Conservation (phyloP, 148 eudicot species). For the Rhododendron molle region DNA sequence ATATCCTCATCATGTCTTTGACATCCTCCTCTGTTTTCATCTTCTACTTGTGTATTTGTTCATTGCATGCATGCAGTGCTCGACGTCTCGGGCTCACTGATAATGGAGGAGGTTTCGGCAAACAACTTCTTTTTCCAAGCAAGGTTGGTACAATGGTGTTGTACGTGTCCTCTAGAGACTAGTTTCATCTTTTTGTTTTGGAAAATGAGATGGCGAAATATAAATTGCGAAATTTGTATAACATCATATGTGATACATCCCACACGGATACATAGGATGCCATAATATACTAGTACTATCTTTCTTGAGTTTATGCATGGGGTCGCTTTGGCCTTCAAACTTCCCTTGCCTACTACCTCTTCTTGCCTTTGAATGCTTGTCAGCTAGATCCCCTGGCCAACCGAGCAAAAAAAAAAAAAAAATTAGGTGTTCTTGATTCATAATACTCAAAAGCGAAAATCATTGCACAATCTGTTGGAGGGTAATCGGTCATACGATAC, state of each 20-base stretch:
- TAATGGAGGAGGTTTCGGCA: not conserved
- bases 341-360: too few relatives aligned
- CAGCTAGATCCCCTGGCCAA: too few relatives aligned
- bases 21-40: not conserved
- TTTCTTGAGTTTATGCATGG: not conserved
- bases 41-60: not conserved
- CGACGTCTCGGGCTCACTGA: constrained; percentile 1
- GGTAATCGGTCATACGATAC: too few relatives aligned
- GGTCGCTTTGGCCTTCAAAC: too few relatives aligned
- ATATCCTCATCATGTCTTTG: not conserved
- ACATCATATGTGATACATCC: not conserved
- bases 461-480: too few relatives aligned
- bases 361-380: too few relatives aligned
- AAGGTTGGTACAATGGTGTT: not conserved
- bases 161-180: not conserved
- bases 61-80: constrained; percentile 12
- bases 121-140: not conserved
- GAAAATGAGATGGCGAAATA: not conserved
- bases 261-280: not conserved
- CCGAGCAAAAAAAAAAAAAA: too few relatives aligned
- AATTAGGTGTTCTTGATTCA: not conserved
- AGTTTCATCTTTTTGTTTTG: not conserved
- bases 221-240: not conserved
- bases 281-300: not conserved
- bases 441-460: not conserved